Evolutionary conservation across 2,329 filamentous ascomycete species (phyloP), one percentile per base, ranked within the genome.

Genomic region (Aspergillus persii): DNA sequence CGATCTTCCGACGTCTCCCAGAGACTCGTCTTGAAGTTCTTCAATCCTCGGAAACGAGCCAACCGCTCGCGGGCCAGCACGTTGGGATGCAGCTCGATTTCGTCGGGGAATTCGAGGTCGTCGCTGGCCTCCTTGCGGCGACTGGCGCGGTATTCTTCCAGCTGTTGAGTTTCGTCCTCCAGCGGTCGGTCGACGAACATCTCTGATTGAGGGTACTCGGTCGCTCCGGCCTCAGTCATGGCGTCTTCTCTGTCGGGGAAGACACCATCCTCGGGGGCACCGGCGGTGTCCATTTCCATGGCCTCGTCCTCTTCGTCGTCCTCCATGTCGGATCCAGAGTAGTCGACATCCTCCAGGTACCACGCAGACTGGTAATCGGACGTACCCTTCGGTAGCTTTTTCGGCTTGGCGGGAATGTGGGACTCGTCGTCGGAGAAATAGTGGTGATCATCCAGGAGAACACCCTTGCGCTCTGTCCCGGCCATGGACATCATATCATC

Each of bases 321-420:
- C 51, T 91, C 91, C 64, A 92, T 81, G 68, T 98, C 94, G 0
- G 93, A 96, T 47, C 89, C 94, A 8, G 89, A 91, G 71, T 90
- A 91, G 0, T 91, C 95, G 26, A 92, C 83, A 60, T 93, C 89
- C 57, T 86, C 89, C 39, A 99, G 78, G 72, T 90, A 97, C 95
- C 95, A 99, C 8, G 94, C 93, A 26, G 93, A 85, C 77, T 99
- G 95, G 76, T 97, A 98, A 57, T 89, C 86, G 44, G 95, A 98
- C 2, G 95, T 99, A 63, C 95, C 95, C 75, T 88, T 91, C 0
- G 95, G 95, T 26, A 99, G 77, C 62, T 86, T 86, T 76, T 89
- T 95, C 6, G 91, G 90, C 33, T 79, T 77, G 39, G 82, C 77
- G 18, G 86, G 79, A 18, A 83, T 79, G 55, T 86, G 81, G 4